These are phyloP conservation scores for Rhodotorula sp. DNA, from an alignment of 1,284 basidiomycete genomes.

Conservation along the genomic window DNA sequence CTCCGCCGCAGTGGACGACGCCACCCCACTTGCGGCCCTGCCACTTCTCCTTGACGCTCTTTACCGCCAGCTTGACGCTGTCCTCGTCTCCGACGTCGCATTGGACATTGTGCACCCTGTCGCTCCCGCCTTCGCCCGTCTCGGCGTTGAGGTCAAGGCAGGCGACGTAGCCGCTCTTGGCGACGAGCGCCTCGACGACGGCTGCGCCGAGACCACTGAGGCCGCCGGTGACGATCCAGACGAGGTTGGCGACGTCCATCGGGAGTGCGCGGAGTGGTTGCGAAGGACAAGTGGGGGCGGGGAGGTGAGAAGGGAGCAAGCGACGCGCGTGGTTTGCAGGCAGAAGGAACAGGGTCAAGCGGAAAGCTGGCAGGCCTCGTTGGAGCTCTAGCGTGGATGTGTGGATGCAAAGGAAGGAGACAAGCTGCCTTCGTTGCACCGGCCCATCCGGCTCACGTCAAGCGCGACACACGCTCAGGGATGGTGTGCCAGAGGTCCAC, in stretches of 20 bases:
- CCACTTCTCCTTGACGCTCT: constrained; percentile 42
- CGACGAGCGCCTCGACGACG: constrained; percentile 40
- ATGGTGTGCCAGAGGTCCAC: too few relatives aligned
- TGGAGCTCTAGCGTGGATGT: too few relatives aligned
- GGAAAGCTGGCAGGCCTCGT: too few relatives aligned
- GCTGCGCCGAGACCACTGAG: constrained; percentile 49
- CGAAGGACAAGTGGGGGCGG: neutral
- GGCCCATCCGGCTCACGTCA: too few relatives aligned
- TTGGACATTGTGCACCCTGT: neutral
- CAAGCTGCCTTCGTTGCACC: too few relatives aligned
- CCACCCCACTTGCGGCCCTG: constrained; percentile 46
- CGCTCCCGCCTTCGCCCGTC: neutral
- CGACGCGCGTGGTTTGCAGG: neutral
- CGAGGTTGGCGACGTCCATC: constrained; percentile 45
- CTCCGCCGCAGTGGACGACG: constrained; percentile 50
- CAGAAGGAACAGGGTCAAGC: too few relatives aligned
- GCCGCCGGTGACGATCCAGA: constrained; percentile 44
- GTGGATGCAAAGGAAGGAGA: too few relatives aligned
- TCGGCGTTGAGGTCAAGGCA: constrained; percentile 19
- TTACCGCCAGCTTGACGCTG: constrained; percentile 44
- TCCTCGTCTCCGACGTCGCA: constrained; percentile 49
- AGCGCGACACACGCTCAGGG: too few relatives aligned
- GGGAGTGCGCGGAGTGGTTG: neutral
- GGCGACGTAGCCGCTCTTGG: constrained; percentile 38
- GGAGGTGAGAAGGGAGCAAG: too few relatives aligned